Evolutionary conservation across 345 rosid species (phyloP), one percentile per base, ranked within the genome.

Genomic region (Conringia planisiliqua): DNA sequence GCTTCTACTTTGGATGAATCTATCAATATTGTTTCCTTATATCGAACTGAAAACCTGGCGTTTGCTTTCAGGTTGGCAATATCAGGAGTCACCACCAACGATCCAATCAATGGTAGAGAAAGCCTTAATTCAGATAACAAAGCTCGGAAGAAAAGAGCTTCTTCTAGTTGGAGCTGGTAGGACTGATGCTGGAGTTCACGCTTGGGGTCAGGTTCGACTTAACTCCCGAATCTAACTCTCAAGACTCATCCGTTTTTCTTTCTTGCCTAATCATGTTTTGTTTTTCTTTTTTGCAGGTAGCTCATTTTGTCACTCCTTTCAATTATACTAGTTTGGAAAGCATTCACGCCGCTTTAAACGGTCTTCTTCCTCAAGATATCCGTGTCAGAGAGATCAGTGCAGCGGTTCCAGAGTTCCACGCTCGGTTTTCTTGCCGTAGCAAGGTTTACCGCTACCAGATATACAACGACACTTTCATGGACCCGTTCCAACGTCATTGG

Each of bases 111-210:
- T 85, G 52, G 17, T 94, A 39, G 96, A 94, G 72, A 82, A 86
- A 69, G 91, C 95, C 60, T 86, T 91, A 71, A 70, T 76, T 79
- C 86, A 73, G 78, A 81, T 63, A 64, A 91, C 97, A 4, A 88
- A 91, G 78, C 84, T 94, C 40, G 75, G 75, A 75, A 75, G 98
- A 61, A 81, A 86, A 80, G 72, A 87, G 77, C 90, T 94, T 60
- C 80, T 16, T 57, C 76, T 93, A 10, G 97, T 89, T 62, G 98
- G 94, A 50, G 96, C 98, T 0, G 84, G 97, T 66, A 82, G 97
- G 79, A 94, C 98, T 5, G 98, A 91, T 81, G 79, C 89, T 32
- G 98, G 97, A 57, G 98, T 94, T 74, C 98, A 94, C 74, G 98
- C 98, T 62, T 85, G 87, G 92, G 98, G 98, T 62, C 98, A 93